Evolutionary conservation across 768 basidiomycete species (phyloP).

Genomic region (Mycena amicta): DNA sequence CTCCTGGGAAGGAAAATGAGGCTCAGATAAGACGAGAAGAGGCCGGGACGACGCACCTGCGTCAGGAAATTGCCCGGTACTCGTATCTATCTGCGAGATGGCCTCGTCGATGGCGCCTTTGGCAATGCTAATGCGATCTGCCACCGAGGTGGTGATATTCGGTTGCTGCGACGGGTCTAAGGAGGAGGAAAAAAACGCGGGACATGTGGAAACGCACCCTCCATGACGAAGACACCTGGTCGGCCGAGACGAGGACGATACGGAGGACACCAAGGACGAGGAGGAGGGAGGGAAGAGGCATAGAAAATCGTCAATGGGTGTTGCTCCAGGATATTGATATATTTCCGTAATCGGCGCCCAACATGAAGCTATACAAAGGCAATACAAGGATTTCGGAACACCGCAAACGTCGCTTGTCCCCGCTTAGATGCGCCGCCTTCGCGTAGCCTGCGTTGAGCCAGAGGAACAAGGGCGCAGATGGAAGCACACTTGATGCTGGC

Average conservation of each 20-base stretch:
- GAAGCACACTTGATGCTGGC: too few species aligned
- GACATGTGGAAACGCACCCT: not conserved
- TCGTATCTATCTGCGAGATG: conserved; percentile 1
- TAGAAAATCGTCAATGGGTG: not conserved
- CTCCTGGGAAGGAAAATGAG: not conserved
- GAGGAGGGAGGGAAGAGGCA: not conserved
- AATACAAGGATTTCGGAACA: not conserved
- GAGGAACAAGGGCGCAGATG: too few species aligned
- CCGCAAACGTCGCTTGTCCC: too few species aligned
- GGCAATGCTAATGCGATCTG: conserved; percentile 6
- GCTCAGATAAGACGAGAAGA: too few species aligned
- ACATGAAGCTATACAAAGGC: not conserved
- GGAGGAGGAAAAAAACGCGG: not conserved
- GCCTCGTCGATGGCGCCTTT: conserved; percentile 11
- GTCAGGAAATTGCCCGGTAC: not conserved
- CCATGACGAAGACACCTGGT: not conserved
- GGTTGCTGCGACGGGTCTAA: conserved; percentile 7
- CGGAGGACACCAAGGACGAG: not conserved
- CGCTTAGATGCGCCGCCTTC: too few species aligned
- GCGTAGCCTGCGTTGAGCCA: too few species aligned
- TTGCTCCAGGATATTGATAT: not conserved
- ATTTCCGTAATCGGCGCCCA: not conserved
- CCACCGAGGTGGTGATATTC: conserved; percentile 6
- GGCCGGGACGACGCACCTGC: not conserved
- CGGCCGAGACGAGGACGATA: not conserved